Conservation (phyloP, 129 eudicot genomes). For the Mikania micrantha region DNA sequence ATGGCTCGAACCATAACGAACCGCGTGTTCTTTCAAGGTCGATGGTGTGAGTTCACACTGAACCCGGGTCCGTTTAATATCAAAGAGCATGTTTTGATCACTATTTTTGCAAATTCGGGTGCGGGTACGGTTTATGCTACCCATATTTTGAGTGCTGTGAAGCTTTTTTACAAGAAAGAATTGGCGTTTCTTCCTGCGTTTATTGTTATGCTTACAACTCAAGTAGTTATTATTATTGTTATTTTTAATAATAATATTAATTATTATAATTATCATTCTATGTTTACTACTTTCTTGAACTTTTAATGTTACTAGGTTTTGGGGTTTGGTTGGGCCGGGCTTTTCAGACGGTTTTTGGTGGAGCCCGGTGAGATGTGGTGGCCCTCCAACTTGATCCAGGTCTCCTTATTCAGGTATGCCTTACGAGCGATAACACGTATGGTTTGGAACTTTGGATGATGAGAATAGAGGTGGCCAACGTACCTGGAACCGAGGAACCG, state of each 20-base stretch:
- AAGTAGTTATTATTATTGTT: constrained; percentile 24
- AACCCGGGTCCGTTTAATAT: constrained; percentile 77
- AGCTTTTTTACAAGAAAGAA: constrained; percentile 42
- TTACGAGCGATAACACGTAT: too few species aligned
- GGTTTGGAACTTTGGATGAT: too few species aligned
- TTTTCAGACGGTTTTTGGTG: constrained; percentile 44
- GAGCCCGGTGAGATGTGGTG: constrained; percentile 63
- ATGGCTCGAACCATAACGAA: constrained; percentile 52
- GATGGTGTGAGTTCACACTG: constrained; percentile 34
- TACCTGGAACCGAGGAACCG: too few species aligned
- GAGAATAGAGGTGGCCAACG: too few species aligned
- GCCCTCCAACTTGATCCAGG: constrained; percentile 51
- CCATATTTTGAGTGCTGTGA: constrained; percentile 51
- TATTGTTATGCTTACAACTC: constrained; percentile 55
- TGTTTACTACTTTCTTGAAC: background rate
- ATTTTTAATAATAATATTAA: background rate
- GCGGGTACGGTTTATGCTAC: constrained; percentile 69
- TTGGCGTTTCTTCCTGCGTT: constrained; percentile 53
- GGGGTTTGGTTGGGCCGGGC: constrained; percentile 66
- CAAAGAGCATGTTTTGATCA: constrained; percentile 69
- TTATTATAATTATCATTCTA: background rate
- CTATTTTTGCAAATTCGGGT: constrained; percentile 64
- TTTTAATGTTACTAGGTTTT: constrained; percentile 25
- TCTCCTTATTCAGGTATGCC: constrained; percentile 48
- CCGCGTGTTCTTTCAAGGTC: constrained; percentile 35